phyloP scores from a whole-genome alignment of 2,329 filamentous ascomycete species.

The Simplicillium aogashimaense region DNA sequence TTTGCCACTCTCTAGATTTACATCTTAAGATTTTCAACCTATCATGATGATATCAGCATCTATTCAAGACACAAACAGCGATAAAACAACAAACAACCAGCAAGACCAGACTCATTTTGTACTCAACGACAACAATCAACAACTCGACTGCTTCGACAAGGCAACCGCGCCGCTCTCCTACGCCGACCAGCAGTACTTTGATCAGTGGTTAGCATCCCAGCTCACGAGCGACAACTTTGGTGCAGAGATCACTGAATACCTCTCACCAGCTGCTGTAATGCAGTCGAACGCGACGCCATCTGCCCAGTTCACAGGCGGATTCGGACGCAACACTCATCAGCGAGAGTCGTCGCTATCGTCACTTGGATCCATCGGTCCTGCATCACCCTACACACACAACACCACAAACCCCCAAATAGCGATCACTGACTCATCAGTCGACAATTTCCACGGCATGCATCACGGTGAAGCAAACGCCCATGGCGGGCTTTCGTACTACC shows the following conservation, averaged over 20 bases:
- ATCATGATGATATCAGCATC: not conserved
- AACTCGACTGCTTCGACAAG: too few relatives aligned
- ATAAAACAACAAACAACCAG: not conserved
- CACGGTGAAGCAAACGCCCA: constrained; percentile 11
- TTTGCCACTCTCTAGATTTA: too few relatives aligned
- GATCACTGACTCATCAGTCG: constrained; percentile 36
- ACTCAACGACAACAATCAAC: not conserved
- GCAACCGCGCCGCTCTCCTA: too few relatives aligned
- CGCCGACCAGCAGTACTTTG: too few relatives aligned
- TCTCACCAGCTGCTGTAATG: constrained; percentile 20
- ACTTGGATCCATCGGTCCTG: constrained; percentile 47
- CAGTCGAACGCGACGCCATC: constrained; percentile 31
- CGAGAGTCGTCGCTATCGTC: constrained; percentile 54
- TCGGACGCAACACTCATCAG: constrained; percentile 37
- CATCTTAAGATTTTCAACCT: too few relatives aligned
- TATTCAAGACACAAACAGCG: not conserved
- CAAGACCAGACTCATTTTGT: not conserved
- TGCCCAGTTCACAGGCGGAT: constrained; percentile 26
- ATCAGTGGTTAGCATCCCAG: not conserved
- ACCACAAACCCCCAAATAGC: constrained; percentile 50
- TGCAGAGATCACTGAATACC: not conserved
- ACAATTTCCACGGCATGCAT: constrained; percentile 33
- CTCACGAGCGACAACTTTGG: too few relatives aligned
- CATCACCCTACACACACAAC: constrained; percentile 46
- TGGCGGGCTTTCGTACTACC: constrained; percentile 30